Percentiles rank a stretch among this genome's conserved stretches.
phyloP scores from a whole-genome alignment of 106 monocot genomes.

The Dioscorea zingiberensis region DNA sequence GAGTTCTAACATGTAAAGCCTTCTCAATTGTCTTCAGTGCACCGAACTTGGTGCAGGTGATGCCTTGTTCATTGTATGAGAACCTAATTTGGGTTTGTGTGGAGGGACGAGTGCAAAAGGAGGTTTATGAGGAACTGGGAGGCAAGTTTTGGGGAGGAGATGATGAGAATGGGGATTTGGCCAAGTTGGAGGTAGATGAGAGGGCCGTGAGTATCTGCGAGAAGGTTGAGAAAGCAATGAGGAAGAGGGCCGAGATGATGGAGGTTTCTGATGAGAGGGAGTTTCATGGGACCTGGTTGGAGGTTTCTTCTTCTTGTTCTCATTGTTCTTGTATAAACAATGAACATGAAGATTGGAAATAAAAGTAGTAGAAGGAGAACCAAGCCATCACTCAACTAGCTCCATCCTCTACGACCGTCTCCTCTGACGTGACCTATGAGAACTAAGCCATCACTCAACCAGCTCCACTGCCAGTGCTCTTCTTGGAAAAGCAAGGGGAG shows the following conservation, averaged over 20 bases:
- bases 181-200: too few species aligned
- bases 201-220: slow-evolving; percentile 13
- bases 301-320: too few species aligned
- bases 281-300: slow-evolving; percentile 13
- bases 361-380: too few species aligned
- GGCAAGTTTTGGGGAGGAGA: too few species aligned
- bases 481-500: too few species aligned
- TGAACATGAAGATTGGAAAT: too few species aligned
- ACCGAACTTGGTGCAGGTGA: slow-evolving; percentile 3
- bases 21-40: slow-evolving; percentile 7
- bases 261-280: slow-evolving; percentile 31
- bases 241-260: slow-evolving; percentile 13
- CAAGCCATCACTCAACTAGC: too few species aligned
- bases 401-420: slow-evolving; percentile 48
- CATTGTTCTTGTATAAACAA: too few species aligned
- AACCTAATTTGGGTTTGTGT: background rate
- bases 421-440: too few species aligned
- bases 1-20: background rate
- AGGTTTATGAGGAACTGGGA: slow-evolving; percentile 8
- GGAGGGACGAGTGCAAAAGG: slow-evolving; percentile 2
- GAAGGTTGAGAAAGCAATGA: slow-evolving; percentile 4
- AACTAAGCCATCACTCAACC: too few species aligned
- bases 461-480: too few species aligned
- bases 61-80: background rate
- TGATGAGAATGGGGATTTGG: too few species aligned